Evolutionary conservation across 495 filamentous ascomycete genomes (phyloP), one percentile per base, ranked within the genome.

Genomic region (Amphirosellinia nigrospora): DNA sequence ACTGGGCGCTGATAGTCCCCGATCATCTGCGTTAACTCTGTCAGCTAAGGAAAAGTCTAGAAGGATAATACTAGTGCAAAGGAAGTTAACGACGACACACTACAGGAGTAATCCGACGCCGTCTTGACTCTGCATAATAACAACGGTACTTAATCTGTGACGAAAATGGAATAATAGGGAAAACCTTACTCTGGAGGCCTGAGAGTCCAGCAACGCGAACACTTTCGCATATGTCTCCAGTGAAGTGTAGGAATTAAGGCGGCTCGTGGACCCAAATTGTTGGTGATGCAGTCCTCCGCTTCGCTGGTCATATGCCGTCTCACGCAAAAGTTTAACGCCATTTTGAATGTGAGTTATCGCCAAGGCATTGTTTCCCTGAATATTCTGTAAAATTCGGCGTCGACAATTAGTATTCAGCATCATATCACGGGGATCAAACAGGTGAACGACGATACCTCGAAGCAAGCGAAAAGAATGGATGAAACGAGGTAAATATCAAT

Each of bases 291-390:
- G 32, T 16, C 23, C 34, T 26, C 68, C 60, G 6, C 36, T 66
- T 16, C 39, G 36, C 21, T 26, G 15, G 46, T 70, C 68, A 38
- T 65, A 65, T 21, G 64, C 36, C 2, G 45, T 65, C 64, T 70
- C 61, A 13, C 61, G 68, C 45, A 70, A 43, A 13, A 70, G 61
- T 34, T 70, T 70, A 7, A 55, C 60, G n/a, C 68, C 68, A 34
- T 61, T 64, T 45, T 65, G 43, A 56, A 70, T 66, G 48, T 66
- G 60, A 21, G 61, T 56, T 41, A 50, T 58, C 41, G 68, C 61
- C 56, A 56, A 56, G 28, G 68, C n/a, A 70, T 70, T 63, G 36
- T 58, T 52, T 60, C 68, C 59, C 23, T 66, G 68, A 21, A 70
- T 53, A 32, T 66, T 70, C 60, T 70, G 21, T 6, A 21, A 38